Evolutionary conservation across 352 stramenopile genomes (phyloP), one percentile per base, ranked within the genome.

Genomic region (Pythium graminicola): DNA sequence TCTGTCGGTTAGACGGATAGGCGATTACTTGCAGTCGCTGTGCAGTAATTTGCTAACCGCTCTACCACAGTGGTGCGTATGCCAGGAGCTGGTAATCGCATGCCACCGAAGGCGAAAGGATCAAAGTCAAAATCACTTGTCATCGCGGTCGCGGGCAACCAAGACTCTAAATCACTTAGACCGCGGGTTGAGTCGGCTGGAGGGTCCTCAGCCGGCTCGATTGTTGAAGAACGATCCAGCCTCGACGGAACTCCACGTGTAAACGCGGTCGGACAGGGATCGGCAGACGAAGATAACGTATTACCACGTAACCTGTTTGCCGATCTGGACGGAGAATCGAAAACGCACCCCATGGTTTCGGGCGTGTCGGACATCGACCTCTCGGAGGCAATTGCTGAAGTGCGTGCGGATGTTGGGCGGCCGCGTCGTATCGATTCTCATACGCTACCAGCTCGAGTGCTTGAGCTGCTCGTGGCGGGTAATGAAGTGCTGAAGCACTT

Each of bases 51-150:
- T 48, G 20, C 22, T 17, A 33, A 33, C 41, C 46, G 33, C 46
- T 31, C 32, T 54, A 54, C 47, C 47, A 54, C 47, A 54, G 47
- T 53, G 46, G 46, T 53, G 46, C 46, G 46, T 50, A 50, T 50
- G 44, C 44, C 27, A 38, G 44, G 44, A 51, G 27, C 28, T 41
- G 19, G 44, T 22, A 33, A 5, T 17, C 20, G 23, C 13, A 53
- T 53, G 46, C 2, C 4, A 10, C 16, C 29, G 48, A 46, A 55
- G 32, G 35, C 35, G 6, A 56, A 56, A 56, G 14, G 29, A 35
- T 20, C 23, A 4, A 29, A 47, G 23, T 28, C 49, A 5, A 47
- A 45, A 38, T 19, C 27, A 28, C 36, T 38, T 39, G 49, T 40
- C 35, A 23, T 6, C 9, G 38, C 35, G 49, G 17, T 23, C 23